Percentiles rank a stretch among this genome's conserved stretches.
phyloP scores from a whole-genome alignment of 768 basidiomycete species.

The Rhodotorula paludigena region DNA sequence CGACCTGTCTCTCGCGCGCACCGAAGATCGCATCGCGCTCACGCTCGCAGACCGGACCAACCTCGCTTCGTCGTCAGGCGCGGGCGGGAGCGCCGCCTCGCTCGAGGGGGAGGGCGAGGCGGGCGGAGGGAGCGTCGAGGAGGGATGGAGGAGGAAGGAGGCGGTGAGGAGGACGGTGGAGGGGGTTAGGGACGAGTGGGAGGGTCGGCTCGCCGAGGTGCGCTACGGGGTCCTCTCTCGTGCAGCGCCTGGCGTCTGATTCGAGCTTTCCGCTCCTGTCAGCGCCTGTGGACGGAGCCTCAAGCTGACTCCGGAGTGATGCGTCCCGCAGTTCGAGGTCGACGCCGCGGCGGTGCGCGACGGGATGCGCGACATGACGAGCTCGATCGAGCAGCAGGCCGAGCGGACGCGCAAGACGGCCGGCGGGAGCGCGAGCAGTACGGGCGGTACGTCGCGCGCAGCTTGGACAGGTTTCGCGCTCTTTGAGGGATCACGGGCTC shows the following conservation, averaged over 20 bases:
- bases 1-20: neutral
- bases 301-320: neutral
- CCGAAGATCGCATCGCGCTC: conserved; percentile 13
- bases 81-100: neutral
- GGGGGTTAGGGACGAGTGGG: conserved; percentile 15
- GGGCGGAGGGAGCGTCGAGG: neutral
- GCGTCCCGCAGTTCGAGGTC: conserved; percentile 60
- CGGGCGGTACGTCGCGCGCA: conserved; percentile 11
- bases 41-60: neutral
- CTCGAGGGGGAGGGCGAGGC: conserved; percentile 1
- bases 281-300: neutral
- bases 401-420: conserved; percentile 19
- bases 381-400: neutral
- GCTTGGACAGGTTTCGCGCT: neutral
- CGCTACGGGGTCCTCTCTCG: neutral
- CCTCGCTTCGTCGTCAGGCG: neutral
- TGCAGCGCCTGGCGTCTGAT: neutral
- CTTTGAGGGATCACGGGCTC: neutral
- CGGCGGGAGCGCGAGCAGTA: neutral
- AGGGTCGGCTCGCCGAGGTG: conserved; percentile 19
- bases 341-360: conserved; percentile 46
- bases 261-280: too few species aligned
- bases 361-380: conserved; percentile 30
- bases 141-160: neutral
- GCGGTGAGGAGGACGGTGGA: conserved; percentile 3